These are phyloP conservation scores for Penicillium expansum DNA, from an alignment of 2,329 filamentous ascomycete genomes.

Conservation along the genomic window DNA sequence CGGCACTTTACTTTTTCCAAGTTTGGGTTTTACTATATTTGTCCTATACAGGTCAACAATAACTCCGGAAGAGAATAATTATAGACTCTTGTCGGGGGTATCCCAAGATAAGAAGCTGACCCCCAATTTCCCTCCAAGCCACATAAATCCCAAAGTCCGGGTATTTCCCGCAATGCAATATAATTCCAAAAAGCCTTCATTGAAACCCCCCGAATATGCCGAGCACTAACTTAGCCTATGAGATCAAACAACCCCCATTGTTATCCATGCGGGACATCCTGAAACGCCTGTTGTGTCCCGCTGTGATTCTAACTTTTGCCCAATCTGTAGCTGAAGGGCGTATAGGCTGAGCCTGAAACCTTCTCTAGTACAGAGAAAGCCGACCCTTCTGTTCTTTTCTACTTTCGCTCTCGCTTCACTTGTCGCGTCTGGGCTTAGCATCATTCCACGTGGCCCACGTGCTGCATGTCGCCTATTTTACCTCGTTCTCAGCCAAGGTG, in stretches of 20 bases:
- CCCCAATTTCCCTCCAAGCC: background rate
- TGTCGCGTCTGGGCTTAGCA: slow-evolving; percentile 1
- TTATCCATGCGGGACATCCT: slow-evolving; percentile 15
- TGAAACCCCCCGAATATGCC: background rate
- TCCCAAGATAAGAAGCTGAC: slow-evolving; percentile 4
- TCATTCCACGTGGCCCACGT: slow-evolving; percentile 25
- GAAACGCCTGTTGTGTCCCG: slow-evolving; percentile 8
- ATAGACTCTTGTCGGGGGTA: background rate
- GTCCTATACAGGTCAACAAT: background rate
- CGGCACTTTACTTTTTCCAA: background rate
- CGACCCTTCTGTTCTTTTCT: background rate
- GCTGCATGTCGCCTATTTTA: slow-evolving; percentile 22
- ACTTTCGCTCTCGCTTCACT: background rate
- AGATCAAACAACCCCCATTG: background rate
- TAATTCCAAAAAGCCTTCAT: background rate
- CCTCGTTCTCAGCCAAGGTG: slow-evolving; percentile 12
- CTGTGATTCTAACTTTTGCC: background rate
- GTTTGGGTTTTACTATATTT: background rate
- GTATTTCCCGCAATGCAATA: background rate
- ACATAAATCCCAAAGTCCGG: background rate
- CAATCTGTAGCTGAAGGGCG: background rate
- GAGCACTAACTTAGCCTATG: background rate
- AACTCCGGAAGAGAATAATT: background rate
- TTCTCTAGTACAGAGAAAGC: background rate
- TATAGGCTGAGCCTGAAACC: slow-evolving; percentile 12